Conservation (phyloP, 345 rosid species). For the Acer saccharum region DNA sequence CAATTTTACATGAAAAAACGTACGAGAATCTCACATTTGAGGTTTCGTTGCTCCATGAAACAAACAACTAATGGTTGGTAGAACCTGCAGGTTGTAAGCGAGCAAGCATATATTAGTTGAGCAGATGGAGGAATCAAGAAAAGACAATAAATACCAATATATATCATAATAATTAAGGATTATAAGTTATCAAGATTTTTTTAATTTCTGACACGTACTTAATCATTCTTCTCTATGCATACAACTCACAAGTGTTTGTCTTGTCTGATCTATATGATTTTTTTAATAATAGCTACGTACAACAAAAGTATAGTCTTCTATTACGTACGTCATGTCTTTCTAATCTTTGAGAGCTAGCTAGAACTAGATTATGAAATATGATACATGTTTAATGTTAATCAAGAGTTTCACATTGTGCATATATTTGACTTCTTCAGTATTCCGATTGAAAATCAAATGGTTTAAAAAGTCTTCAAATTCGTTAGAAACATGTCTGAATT, state of each 20-base stretch:
- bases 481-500: background rate
- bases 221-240: background rate
- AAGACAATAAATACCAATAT: background rate
- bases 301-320: background rate
- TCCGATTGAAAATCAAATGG: background rate
- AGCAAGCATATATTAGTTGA: background rate
- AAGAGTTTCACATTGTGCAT: too few relatives aligned
- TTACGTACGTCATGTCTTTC: too few relatives aligned
- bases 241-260: background rate
- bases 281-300: background rate
- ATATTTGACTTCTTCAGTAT: too few relatives aligned
- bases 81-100: background rate
- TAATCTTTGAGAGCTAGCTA: too few relatives aligned
- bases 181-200: background rate
- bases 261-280: background rate
- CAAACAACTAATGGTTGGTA: too few relatives aligned
- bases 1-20: too few relatives aligned
- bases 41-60: too few relatives aligned
- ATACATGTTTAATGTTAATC: background rate
- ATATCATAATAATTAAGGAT: too few relatives aligned
- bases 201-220: background rate
- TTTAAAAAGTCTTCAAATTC: background rate
- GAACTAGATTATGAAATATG: background rate
- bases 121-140: conserved; percentile 4
- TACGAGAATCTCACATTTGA: fast-evolving